These are phyloP conservation scores for Candida peoriensis DNA, from an alignment of 805 yeast genomes.

Conservation along the genomic window DNA sequence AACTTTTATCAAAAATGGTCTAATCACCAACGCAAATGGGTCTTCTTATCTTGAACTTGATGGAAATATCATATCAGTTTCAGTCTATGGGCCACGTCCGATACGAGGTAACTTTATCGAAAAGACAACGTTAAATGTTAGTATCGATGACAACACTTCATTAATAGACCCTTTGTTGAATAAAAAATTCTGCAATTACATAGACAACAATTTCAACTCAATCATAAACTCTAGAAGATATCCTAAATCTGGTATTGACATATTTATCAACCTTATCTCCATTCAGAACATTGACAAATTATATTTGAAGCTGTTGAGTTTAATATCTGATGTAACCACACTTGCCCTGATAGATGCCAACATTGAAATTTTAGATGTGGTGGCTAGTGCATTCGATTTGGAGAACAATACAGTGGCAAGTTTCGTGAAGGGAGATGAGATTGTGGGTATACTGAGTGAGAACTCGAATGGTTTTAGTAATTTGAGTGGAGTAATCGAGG, in stretches of 20 bases:
- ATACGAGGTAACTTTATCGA: conserved; percentile 67
- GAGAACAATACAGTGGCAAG: conserved; percentile 40
- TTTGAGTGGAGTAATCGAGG: conserved; percentile 4
- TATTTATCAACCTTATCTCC: conserved; percentile 64
- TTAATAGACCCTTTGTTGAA: conserved; percentile 27
- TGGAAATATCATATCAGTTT: conserved; percentile 41
- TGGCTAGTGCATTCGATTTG: conserved; percentile 55
- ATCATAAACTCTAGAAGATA: conserved; percentile 54
- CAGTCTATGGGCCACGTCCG: conserved; percentile 89
- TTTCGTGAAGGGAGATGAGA: conserved; percentile 51
- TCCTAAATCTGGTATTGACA: conserved; percentile 86
- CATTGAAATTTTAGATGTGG: conserved; percentile 72
- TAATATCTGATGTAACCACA: conserved; percentile 44
- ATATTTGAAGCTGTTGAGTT: conserved; percentile 27
- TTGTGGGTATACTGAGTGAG: conserved; percentile 57
- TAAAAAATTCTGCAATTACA: conserved; percentile 40
- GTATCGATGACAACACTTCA: conserved; percentile 31
- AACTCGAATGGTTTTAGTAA: conserved; percentile 13
- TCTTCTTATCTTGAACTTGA: conserved; percentile 74
- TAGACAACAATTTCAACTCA: conserved; percentile 32
- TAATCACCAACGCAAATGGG: conserved; percentile 71
- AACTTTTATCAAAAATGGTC: conserved; percentile 57
- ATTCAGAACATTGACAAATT: conserved; percentile 27
- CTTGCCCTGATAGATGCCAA: conserved; percentile 83
- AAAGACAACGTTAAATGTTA: conserved; percentile 59